These are phyloP conservation scores for Oehlia diaphana DNA, from an alignment of 192 early-diverging fungal genomes.

Conservation along the genomic window DNA sequence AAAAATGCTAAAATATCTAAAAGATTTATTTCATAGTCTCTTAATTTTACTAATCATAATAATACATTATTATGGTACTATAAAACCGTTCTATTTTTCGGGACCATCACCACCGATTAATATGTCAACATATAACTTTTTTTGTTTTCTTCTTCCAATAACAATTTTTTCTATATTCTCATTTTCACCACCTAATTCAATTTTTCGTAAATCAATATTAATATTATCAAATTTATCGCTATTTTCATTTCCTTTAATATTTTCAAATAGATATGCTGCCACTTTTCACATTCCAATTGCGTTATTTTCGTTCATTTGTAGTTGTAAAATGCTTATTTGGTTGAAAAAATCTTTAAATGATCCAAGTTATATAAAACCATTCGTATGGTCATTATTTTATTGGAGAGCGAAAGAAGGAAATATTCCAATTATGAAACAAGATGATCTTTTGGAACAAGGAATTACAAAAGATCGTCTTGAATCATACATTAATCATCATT, in stretches of 20 bases:
- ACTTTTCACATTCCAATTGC: neutral
- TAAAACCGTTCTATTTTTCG: neutral
- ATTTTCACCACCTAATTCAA: neutral
- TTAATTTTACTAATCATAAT: neutral
- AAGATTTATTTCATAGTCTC: neutral
- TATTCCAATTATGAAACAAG: neutral
- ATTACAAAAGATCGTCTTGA: neutral
- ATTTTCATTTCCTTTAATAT: neutral
- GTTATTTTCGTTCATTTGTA: neutral
- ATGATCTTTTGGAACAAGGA: neutral
- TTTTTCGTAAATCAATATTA: neutral
- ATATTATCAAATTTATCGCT: neutral
- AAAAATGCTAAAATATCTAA: no score
- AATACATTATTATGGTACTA: neutral
- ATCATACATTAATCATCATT: neutral
- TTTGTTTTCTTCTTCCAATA: neutral
- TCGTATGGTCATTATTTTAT: neutral
- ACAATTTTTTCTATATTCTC: neutral
- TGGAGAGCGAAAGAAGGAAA: neutral
- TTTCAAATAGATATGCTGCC: neutral
- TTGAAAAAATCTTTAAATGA: neutral
- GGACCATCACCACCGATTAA: neutral
- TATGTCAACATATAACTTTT: neutral
- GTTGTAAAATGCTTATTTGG: constrained; percentile 1
- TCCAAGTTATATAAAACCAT: neutral